Evolutionary conservation across 306 rosid genomes (phyloP).

Genomic region (Arachis hypogaea): DNA sequence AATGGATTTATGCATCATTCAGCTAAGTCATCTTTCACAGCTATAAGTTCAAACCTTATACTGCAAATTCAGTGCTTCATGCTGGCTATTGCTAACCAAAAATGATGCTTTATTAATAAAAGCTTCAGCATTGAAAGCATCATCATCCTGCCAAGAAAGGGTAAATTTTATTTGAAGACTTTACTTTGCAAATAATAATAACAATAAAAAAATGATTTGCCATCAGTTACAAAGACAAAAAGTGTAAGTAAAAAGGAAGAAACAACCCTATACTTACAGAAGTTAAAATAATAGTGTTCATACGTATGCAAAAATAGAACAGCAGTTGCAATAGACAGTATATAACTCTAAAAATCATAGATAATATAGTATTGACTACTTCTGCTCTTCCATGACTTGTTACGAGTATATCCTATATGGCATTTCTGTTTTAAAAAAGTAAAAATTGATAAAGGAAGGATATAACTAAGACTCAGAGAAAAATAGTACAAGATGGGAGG

Average conservation of each 20-base stretch:
- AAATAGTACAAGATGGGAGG: too few relatives aligned
- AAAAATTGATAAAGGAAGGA: too few relatives aligned
- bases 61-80: conserved; percentile 85
- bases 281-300: not conserved
- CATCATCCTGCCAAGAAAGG: conserved; percentile 77
- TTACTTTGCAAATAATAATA: not conserved
- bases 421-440: too few relatives aligned
- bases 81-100: conserved; percentile 91
- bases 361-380: not conserved
- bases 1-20: conserved; percentile 19
- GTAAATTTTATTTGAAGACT: not conserved
- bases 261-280: not conserved
- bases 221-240: conserved; percentile 15
- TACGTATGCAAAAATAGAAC: conserved; percentile 4
- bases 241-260: conserved; percentile 7
- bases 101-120: conserved; percentile 97
- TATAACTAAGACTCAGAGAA: too few relatives aligned
- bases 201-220: not conserved
- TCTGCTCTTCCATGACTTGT: conserved; percentile 22
- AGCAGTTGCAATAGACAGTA: not conserved
- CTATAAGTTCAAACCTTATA: conserved; percentile 71
- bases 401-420: not conserved
- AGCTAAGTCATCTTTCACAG: conserved; percentile 33
- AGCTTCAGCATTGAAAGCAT: conserved; percentile 95
- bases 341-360: not conserved